Base-by-base conservation (phyloP, 495 filamentous ascomycete species). In the Neurospora tetrasperma region DNA sequence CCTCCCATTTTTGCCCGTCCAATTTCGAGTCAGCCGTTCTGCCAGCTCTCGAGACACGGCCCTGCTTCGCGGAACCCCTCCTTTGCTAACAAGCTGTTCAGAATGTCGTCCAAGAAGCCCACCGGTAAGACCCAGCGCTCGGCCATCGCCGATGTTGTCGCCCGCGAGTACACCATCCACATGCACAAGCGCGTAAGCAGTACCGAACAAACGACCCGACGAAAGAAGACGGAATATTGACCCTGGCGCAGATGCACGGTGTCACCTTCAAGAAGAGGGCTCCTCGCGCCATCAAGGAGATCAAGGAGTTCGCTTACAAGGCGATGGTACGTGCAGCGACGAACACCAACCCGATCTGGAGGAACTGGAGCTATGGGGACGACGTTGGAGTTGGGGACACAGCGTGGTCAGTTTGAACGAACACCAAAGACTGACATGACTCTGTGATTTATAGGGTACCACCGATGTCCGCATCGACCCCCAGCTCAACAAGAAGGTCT, bases 81-180 rank as follows among this genome's bases (percentile, higher is more conserved):
- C 54, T 62, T 46, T 69, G 39, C 69, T 54, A 46, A 46, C 72
- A 54, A 41, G 39, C 20, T 12, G 9, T 39, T 41, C 78, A 82
- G 78, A 88, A 94, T 94, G 92, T 91, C 91, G 86, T 88, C 88
- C 82, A 87, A 84, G 76, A 90, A 91, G 87, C 83, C 86, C 71
- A 75, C 88, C 74, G 88, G 88, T 77, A 97, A 97, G 90, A 86
- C 85, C 78, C 81, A 82, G 78, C 92, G 94, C 82, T 97, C 94
- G 82, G 96, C 96, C 85, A 97, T 98, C 84, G 91, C 92, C 81
- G 94, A 98, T 85, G 96, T 98, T 80, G 96, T 99, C 81, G 90
- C 96, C 73, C 94, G 96, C 89, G 96, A 99, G 88, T 99, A 98
- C 90, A 99, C 96, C 84, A 99, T 99, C 89, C 95, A 99, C 89